Base-by-base conservation (phyloP, 2,329 filamentous ascomycete genomes). In the Apiospora kogelbergensis region DNA sequence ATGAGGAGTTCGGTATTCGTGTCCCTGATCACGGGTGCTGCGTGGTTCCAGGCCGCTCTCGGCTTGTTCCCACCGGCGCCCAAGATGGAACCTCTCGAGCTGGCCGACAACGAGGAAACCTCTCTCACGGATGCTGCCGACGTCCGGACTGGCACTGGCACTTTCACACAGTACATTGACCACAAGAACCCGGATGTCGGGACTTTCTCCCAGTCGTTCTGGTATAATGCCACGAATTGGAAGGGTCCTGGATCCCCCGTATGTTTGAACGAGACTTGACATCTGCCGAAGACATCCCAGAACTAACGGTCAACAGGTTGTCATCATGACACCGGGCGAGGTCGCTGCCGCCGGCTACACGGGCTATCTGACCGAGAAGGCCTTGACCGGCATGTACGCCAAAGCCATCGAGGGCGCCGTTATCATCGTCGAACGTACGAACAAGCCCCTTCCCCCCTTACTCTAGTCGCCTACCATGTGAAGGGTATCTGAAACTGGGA, bases 161-260 rank as follows among this genome's bases (percentile, higher is more conserved):
- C 70, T 65, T 89, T 89, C 70, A 76, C 85, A 71, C 88, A 90
- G 76, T 80, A 86, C 67, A 85, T 90, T 65, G 88, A 91, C 74
- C 89, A 91, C 76, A 77, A 81, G 5, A 80, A 89, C 72, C 86
- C 86, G 1, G 78, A 78, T n/a, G 77, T 87, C 15, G 86, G 86
- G 13, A 88, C 84, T 0, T 89, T 89, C 72, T 78, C 81, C 37
- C 85, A 88, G 76, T 81, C 83, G 53, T 89, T 83, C 44, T 74
- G 72, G 74, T 89, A 82, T 75, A 85, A 83, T 72, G 79, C 81
- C 0, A 80, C 84, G 45, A 84, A 77, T 72, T 89, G 85, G 85
- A 79, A 79, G 15, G 87, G 86, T 0, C 84, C 85, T 63, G 85
- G 86, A 1, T 86, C 85, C 24, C 87, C 87, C 7, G 83, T 87